These are phyloP conservation scores for Aureobasidium sp. DNA, from an alignment of 2,329 filamentous ascomycete species.

Conservation along the genomic window DNA sequence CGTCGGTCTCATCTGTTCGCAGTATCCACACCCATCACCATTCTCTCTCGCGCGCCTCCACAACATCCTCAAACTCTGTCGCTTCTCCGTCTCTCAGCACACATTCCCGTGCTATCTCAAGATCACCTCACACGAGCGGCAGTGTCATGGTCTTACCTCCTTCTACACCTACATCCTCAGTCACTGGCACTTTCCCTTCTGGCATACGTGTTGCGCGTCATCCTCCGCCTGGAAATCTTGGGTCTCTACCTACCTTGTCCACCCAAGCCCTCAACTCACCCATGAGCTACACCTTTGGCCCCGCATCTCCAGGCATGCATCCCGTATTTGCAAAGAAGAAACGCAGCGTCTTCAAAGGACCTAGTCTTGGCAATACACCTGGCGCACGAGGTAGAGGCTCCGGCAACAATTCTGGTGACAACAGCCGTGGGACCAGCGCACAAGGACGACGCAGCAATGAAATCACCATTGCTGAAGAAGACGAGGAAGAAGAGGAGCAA, in stretches of 20 bases:
- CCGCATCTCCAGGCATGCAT: slow-evolving; percentile 53
- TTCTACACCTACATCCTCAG: slow-evolving; percentile 50
- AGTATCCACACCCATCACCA: slow-evolving; percentile 76
- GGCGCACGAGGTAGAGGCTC: slow-evolving; percentile 33
- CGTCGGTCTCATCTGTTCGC: slow-evolving; percentile 85
- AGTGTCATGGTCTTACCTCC: slow-evolving; percentile 28
- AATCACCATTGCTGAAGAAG: slow-evolving; percentile 34
- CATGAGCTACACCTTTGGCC: slow-evolving; percentile 38
- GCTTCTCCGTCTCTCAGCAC: slow-evolving; percentile 31
- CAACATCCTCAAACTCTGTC: slow-evolving; percentile 65
- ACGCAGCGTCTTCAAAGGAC: slow-evolving; percentile 74
- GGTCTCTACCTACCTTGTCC: slow-evolving; percentile 21
- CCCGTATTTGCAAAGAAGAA: slow-evolving; percentile 72
- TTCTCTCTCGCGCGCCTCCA: slow-evolving; percentile 88
- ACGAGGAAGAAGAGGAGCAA: slow-evolving; percentile 9
- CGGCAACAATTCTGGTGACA: slow-evolving; percentile 18
- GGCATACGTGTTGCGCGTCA: slow-evolving; percentile 20
- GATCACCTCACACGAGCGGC: slow-evolving; percentile 2
- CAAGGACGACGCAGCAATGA: slow-evolving; percentile 64
- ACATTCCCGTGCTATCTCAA: slow-evolving; percentile 12
- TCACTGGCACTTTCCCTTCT: slow-evolving; percentile 39
- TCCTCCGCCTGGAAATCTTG: slow-evolving; percentile 27
- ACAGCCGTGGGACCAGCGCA: slow-evolving; percentile 48
- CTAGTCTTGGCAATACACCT: slow-evolving; percentile 51
- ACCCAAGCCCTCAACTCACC: slow-evolving; percentile 1